Evolutionary conservation across 2,329 filamentous ascomycete genomes (phyloP), one percentile per base, ranked within the genome.

Genomic region (Trichoderma oligosporum): DNA sequence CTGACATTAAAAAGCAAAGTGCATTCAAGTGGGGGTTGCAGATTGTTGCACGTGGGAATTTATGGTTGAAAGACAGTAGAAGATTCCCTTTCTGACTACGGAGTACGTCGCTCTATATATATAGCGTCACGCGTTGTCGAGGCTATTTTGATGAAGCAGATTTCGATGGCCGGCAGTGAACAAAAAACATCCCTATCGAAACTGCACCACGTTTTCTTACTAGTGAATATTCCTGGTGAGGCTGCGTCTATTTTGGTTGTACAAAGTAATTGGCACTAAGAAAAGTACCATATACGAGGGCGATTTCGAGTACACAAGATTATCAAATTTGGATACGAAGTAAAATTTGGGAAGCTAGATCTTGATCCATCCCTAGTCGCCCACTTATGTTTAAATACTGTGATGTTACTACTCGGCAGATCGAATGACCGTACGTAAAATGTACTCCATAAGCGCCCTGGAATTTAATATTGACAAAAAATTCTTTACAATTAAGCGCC

Each of bases 161-260:
- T 11, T 31, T 31, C n/a, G 27, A 31, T 11, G 11, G 27, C 27
- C 27, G 27, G 27, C 27, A 31, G 27, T 31, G 27, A 31, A 6
- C 11, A 11, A 31, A n/a, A n/a, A n/a, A n/a, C n/a, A n/a, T n/a
- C n/a, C n/a, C n/a, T n/a, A n/a, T n/a, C n/a, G n/a, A n/a, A n/a
- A n/a, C n/a, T n/a, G n/a, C n/a, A n/a, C n/a, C n/a, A n/a, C n/a
- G n/a, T n/a, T n/a, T n/a, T 16, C 11, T n/a, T 9, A 7, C 25
- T 18, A 4, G 14, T 24, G 18, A 25, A 45, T 11, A 29, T 7
- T 22, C 2, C 33, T 44, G 49, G n/a, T 35, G 47, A 39, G 46
- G 49, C 49, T 36, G 49, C 49, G 29, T 54, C 49, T 54, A 54
- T 54, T 54, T 54, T 45, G 41, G 49, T 31, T 39, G 39, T 39